phyloP scores from a whole-genome alignment of 2,329 filamentous ascomycete species.

The Diaporthe sp. region DNA sequence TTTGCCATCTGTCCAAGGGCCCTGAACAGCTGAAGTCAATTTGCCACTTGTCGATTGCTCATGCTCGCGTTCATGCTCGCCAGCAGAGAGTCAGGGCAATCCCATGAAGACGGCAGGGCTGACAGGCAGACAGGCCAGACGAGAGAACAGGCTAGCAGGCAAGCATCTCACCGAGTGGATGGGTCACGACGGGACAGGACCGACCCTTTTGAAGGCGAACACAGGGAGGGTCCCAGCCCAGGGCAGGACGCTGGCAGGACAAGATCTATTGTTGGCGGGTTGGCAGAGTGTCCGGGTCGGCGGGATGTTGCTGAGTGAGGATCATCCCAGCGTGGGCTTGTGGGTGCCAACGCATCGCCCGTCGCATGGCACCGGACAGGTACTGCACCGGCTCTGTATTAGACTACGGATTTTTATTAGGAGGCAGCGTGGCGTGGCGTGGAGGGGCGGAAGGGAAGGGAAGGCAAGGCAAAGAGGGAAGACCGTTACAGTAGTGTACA shows the following conservation, averaged over 20 bases:
- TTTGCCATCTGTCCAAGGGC: background rate
- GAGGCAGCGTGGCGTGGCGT: background rate
- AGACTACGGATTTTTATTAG: background rate
- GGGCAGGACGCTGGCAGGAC: background rate
- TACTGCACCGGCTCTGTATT: background rate
- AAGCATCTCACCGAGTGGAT: slow-evolving; percentile 5
- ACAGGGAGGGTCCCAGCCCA: slow-evolving; percentile 18
- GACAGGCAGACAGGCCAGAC: background rate
- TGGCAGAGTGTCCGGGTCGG: background rate
- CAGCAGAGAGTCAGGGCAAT: slow-evolving; percentile 6
- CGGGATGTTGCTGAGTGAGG: slow-evolving; percentile 27
- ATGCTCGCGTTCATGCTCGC: background rate
- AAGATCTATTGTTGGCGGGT: slow-evolving; percentile 11
- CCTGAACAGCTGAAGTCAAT: slow-evolving; percentile 22
- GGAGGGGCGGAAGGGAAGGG: background rate
- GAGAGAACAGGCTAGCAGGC: background rate
- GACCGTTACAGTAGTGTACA: background rate
- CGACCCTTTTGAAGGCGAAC: slow-evolving; percentile 11
- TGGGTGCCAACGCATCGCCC: slow-evolving; percentile 19
- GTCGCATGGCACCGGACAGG: background rate
- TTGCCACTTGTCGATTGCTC: slow-evolving; percentile 3
- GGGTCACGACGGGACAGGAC: slow-evolving; percentile 26
- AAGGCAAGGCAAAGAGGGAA: background rate
- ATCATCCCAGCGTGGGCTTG: slow-evolving; percentile 21
- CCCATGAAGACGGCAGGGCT: slow-evolving; percentile 13